phyloP scores from a whole-genome alignment of 805 yeast species.

The Yarrowia porcina region DNA sequence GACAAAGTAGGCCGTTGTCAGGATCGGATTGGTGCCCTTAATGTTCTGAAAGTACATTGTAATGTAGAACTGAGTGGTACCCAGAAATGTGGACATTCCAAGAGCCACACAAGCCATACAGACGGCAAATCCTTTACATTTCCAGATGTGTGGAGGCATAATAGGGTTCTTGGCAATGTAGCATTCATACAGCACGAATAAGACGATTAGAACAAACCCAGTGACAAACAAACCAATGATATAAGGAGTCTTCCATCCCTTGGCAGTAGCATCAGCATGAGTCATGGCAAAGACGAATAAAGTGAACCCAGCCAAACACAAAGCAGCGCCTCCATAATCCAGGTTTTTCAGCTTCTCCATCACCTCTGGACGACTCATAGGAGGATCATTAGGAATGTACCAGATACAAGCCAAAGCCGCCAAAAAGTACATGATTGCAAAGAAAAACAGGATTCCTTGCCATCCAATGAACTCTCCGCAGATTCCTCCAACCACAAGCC shows the following conservation, averaged over 20 bases:
- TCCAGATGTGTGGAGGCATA: conserved; percentile 48
- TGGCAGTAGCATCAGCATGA: conserved; percentile 43
- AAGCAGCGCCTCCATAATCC: conserved; percentile 46
- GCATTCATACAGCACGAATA: conserved; percentile 42
- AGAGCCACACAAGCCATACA: conserved; percentile 42
- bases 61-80: conserved; percentile 43
- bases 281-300: conserved; percentile 47
- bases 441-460: conserved; percentile 45
- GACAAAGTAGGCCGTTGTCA: conserved; percentile 45
- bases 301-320: conserved; percentile 44
- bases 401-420: conserved; percentile 35
- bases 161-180: conserved; percentile 44
- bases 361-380: conserved; percentile 33
- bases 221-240: conserved; percentile 45
- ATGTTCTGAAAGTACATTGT: conserved; percentile 46
- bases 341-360: conserved; percentile 34
- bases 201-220: conserved; percentile 40
- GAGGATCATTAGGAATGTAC: conserved; percentile 41
- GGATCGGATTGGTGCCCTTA: conserved; percentile 41
- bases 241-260: conserved; percentile 49
- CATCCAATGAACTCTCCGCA: conserved; percentile 42
- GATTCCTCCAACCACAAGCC: conserved; percentile 46
- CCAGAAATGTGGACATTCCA: conserved; percentile 46
- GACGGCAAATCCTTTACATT: conserved; percentile 41
- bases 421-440: conserved; percentile 41